Evolutionary conservation across 2,329 filamentous ascomycete species (phyloP).

Genomic region (Biscogniauxia marginata): DNA sequence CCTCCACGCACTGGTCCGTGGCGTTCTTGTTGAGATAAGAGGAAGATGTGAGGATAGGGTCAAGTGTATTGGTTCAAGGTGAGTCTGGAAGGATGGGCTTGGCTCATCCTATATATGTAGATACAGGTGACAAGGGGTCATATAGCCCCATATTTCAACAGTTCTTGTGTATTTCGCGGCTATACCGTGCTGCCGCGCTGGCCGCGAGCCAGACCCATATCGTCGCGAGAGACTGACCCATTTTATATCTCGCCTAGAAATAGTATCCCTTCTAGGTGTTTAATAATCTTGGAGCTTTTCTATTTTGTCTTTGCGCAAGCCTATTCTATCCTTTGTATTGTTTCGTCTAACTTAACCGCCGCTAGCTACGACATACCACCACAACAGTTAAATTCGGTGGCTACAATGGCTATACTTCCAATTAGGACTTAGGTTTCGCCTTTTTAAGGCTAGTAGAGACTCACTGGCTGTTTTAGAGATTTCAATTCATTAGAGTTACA

Average conservation of each 20-base stretch:
- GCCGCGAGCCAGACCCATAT: background rate
- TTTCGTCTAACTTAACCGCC: background rate
- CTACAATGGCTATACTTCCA: background rate
- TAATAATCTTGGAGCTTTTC: background rate
- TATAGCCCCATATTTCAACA: too few species aligned
- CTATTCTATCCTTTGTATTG: background rate
- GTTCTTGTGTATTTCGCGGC: background rate
- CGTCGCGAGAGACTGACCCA: background rate
- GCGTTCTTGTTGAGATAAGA: too few species aligned
- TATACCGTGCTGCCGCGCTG: background rate
- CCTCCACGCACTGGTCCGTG: background rate
- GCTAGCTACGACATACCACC: background rate
- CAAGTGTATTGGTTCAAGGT: too few species aligned
- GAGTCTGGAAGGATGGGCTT: too few species aligned
- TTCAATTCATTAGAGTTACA: background rate
- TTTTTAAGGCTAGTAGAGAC: background rate
- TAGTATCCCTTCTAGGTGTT: too few species aligned
- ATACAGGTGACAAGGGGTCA: too few species aligned
- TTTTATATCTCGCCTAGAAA: background rate
- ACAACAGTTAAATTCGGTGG: background rate
- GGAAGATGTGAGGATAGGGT: too few species aligned
- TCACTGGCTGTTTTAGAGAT: background rate
- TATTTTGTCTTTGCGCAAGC: background rate
- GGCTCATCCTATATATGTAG: too few species aligned
- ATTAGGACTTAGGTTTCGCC: background rate